Percentiles rank a stretch among this genome's conserved stretches.
These are phyloP conservation scores for Hymenoscyphus fructigenus DNA, from an alignment of 2,329 filamentous ascomycete genomes.

Conservation along the genomic window DNA sequence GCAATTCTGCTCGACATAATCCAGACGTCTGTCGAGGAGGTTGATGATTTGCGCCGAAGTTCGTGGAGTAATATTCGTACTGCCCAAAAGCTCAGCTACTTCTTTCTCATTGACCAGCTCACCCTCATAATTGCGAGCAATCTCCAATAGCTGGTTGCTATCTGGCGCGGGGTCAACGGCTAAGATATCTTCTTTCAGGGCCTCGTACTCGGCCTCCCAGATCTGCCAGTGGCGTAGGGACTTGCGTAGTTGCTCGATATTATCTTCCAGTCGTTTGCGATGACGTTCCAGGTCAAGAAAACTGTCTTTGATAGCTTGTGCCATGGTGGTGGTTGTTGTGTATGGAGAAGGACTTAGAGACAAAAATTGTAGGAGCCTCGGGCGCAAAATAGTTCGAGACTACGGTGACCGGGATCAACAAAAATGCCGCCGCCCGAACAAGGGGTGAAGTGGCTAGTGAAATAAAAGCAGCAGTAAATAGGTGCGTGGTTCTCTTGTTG, in stretches of 20 bases:
- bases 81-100: slow-evolving; percentile 47
- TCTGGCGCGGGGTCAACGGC: slow-evolving; percentile 43
- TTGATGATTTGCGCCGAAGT: slow-evolving; percentile 63
- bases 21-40: slow-evolving; percentile 72
- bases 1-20: slow-evolving; percentile 86
- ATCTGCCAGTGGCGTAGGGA: slow-evolving; percentile 84
- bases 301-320: slow-evolving; percentile 34
- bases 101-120: slow-evolving; percentile 62
- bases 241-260: slow-evolving; percentile 69
- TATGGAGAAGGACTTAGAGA: background rate
- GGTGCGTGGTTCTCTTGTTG: too few species aligned
- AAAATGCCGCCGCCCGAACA: too few species aligned
- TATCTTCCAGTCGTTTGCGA: slow-evolving; percentile 71
- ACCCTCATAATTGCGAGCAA: slow-evolving; percentile 52
- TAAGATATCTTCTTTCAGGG: slow-evolving; percentile 78
- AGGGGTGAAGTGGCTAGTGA: too few species aligned
- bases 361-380: background rate
- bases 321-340: slow-evolving; percentile 24
- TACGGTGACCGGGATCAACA: too few species aligned
- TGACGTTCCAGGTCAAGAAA: slow-evolving; percentile 73
- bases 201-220: slow-evolving; percentile 90
- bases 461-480: too few species aligned
- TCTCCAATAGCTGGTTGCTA: slow-evolving; percentile 50
- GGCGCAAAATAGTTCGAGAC: too few species aligned
- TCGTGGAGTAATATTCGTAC: slow-evolving; percentile 43